Evolutionary conservation across 2,329 filamentous ascomycete genomes (phyloP).

Genomic region (Fusarium incarnatum): DNA sequence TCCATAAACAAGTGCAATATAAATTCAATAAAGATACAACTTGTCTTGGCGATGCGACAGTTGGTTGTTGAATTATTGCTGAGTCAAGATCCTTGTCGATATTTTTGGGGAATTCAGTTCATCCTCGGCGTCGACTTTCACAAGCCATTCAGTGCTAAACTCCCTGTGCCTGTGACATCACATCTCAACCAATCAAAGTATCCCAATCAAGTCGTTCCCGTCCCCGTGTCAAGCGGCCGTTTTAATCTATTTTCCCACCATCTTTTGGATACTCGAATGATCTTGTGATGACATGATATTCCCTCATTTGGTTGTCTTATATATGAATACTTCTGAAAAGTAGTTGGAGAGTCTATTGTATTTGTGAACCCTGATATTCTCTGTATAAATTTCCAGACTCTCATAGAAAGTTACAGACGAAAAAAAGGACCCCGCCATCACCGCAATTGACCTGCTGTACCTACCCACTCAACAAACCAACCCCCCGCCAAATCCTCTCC

Average conservation of each 20-base stretch:
- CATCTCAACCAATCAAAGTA: constrained; percentile 35
- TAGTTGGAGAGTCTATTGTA: neutral
- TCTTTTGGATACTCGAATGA: constrained; percentile 20
- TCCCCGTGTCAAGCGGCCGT: constrained; percentile 27
- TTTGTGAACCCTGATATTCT: neutral
- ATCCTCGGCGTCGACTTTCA: constrained; percentile 41
- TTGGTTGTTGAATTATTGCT: constrained; percentile 4
- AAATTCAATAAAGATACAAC: neutral
- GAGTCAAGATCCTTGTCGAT: constrained; percentile 24
- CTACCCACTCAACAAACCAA: constrained; percentile 32
- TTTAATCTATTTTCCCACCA: constrained; percentile 18
- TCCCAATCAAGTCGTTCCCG: constrained; percentile 33
- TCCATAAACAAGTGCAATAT: neutral
- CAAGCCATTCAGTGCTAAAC: constrained; percentile 38
- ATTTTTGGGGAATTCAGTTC: neutral
- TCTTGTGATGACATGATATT: constrained; percentile 16
- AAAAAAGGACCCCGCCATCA: constrained; percentile 31
- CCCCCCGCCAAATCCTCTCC: constrained; percentile 34
- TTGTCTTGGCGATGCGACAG: neutral
- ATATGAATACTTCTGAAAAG: neutral
- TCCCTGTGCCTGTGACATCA: constrained; percentile 37
- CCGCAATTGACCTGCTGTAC: constrained; percentile 8
- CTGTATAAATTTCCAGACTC: neutral
- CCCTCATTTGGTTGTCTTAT: neutral
- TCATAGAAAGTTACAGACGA: constrained; percentile 3